phyloP scores from a whole-genome alignment of 352 stramenopile genomes.

The Phytophthora sp. region DNA sequence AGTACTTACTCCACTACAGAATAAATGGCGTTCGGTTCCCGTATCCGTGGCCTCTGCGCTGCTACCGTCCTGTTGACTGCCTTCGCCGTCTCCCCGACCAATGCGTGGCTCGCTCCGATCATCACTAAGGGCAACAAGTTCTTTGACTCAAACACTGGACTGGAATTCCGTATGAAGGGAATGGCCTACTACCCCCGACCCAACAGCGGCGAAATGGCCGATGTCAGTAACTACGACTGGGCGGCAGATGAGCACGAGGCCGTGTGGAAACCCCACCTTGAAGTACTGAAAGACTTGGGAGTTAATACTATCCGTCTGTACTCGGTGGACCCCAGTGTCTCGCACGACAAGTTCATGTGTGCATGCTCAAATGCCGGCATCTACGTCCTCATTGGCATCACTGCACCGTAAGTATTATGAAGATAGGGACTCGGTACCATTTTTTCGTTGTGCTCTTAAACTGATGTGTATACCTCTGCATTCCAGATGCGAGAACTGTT shows the following conservation, averaged over 20 bases:
- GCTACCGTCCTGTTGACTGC: constrained; percentile 23
- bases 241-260: constrained; percentile 59
- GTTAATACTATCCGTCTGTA: constrained; percentile 80
- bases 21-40: constrained; percentile 33
- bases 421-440: too few species aligned
- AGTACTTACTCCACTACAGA: constrained; percentile 22
- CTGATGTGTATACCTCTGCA: too few species aligned
- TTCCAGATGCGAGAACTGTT: constrained; percentile 72
- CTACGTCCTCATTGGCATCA: constrained; percentile 75
- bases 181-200: constrained; percentile 77
- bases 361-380: constrained; percentile 65
- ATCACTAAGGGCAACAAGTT: constrained; percentile 85
- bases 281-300: constrained; percentile 58
- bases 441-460: not conserved
- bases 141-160: constrained; percentile 69
- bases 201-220: constrained; percentile 63
- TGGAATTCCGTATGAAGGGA: constrained; percentile 77
- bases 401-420: constrained; percentile 58
- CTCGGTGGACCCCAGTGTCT: constrained; percentile 60
- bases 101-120: constrained; percentile 59
- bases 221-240: constrained; percentile 69
- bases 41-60: constrained; percentile 27
- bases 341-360: constrained; percentile 87
- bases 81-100: constrained; percentile 14
- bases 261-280: constrained; percentile 64